Evolutionary conservation across 495 filamentous ascomycete genomes (phyloP), one percentile per base, ranked within the genome.

Genomic region (Aspergillus coremiiformis): DNA sequence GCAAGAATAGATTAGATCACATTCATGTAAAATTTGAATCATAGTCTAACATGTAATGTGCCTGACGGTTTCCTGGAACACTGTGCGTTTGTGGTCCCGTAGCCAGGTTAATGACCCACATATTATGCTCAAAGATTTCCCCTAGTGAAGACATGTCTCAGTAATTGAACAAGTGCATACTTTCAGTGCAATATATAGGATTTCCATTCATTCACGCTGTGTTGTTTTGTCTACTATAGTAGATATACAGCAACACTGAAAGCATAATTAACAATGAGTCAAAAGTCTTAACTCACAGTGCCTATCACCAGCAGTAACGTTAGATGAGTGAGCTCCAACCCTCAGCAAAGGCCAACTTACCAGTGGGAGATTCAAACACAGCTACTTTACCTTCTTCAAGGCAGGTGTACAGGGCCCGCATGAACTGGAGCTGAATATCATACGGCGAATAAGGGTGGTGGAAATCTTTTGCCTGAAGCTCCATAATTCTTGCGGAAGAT

Each of bases 111-210:
- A 69, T 29, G 93, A 82, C 46, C 84, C 85, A 70, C 93, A 98
- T 56, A 98, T 95, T 19, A 98, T 73, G 61, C 93, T 97, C 15
- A 98, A 66, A 2, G 94, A 96, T 81, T 98, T 98, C n/a, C 93
- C 91, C 84, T 92, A 51, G 21, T 10, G 29, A 1, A 52, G 42
- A 21, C 24, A n/a, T 14, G 32, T 19, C 32, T 35, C 30, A 44
- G 56, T 27, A 32, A 33, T n/a, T 15, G 32, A n/a, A 35, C 32
- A 35, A n/a, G 12, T 35, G 14, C 12, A 3, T 35, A 14, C 2
- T n/a, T 1, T n/a, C 32, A 15, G 32, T 35, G 14, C n/a, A 12
- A 14, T 35, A 35, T 14, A n/a, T 35, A n/a, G 32, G 12, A 9
- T 14, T 35, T 35, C 32, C 12, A 12, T 5, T 35, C 14, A 35